Conservation (phyloP, 1,139 yeast genomes). For the Candida gigantensis region DNA sequence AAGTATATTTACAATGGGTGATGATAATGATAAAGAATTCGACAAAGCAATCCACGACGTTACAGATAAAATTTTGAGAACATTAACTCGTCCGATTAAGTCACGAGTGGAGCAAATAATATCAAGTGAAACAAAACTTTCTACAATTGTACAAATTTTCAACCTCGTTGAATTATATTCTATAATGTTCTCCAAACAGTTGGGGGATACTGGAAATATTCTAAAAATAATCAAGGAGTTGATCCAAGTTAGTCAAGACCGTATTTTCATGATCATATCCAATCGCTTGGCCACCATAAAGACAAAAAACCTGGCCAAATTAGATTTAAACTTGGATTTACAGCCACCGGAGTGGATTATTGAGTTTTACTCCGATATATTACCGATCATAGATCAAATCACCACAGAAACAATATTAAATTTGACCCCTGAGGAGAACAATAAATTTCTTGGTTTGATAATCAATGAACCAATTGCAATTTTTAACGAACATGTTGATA, state of each 20-base stretch:
- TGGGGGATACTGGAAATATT: constrained; percentile 20
- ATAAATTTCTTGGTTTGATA: constrained; percentile 35
- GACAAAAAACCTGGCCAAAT: constrained; percentile 41
- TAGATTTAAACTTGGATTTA: constrained; percentile 48
- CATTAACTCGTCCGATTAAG: constrained; percentile 42
- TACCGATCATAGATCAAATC: constrained; percentile 50
- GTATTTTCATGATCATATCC: constrained; percentile 41
- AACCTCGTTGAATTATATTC: constrained; percentile 67
- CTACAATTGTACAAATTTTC: constrained; percentile 57
- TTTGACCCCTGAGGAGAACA: constrained; percentile 33
- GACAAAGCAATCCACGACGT: constrained; percentile 32
- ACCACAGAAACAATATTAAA: constrained; percentile 41
- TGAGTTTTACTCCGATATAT: constrained; percentile 52
- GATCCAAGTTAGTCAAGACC: constrained; percentile 36
- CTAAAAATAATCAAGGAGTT: constrained; percentile 28
- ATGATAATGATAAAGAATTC: constrained; percentile 19
- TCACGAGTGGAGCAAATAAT: constrained; percentile 67
- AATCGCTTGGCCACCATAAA: constrained; percentile 44
- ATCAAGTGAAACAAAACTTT: constrained; percentile 61
- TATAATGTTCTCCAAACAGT: constrained; percentile 63
- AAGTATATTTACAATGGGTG: constrained; percentile 33
- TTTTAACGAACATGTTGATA: constrained; percentile 35
- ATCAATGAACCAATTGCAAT: constrained; percentile 53
- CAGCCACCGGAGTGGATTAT: constrained; percentile 77
- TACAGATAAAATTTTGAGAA: constrained; percentile 32